Evolutionary conservation across 257 asterid genomes (phyloP).

Genomic region (Nicotiana attenuata): DNA sequence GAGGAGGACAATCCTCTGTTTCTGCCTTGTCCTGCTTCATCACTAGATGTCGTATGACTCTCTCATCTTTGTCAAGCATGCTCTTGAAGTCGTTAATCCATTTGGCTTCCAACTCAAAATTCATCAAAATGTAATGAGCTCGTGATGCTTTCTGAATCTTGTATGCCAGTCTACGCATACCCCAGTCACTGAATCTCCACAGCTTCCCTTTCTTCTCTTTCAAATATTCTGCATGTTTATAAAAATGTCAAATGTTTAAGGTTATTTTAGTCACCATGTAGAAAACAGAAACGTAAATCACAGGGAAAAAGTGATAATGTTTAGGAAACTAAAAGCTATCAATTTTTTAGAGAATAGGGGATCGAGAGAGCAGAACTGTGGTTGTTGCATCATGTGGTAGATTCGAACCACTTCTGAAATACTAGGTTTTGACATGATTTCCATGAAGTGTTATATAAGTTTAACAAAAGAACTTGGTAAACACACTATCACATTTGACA

Average conservation of each 20-base stretch:
- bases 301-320: not conserved
- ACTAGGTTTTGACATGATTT: not conserved
- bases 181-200: slow-evolving; percentile 98
- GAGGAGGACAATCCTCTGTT: slow-evolving; percentile 85
- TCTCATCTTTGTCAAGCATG: slow-evolving; percentile 83
- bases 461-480: not conserved
- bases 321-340: not conserved
- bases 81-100: slow-evolving; percentile 88
- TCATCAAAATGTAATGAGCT: slow-evolving; percentile 86
- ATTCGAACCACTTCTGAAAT: not conserved
- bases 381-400: not conserved
- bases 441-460: not conserved
- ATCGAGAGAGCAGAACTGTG: not conserved
- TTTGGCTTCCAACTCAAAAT: slow-evolving; percentile 75
- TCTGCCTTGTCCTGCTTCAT: slow-evolving; percentile 85
- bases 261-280: not conserved
- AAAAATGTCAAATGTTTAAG: not conserved
- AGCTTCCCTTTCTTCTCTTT: slow-evolving; percentile 82
- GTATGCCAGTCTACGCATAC: slow-evolving; percentile 91
- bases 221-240: slow-evolving; percentile 47
- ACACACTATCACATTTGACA: not conserved
- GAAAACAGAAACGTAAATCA: not conserved
- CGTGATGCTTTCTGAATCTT: slow-evolving; percentile 71
- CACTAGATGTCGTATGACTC: slow-evolving; percentile 89
- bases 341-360: not conserved